phyloP scores from a whole-genome alignment of 2,329 filamentous ascomycete genomes.

The Colletotrichum sp. region DNA sequence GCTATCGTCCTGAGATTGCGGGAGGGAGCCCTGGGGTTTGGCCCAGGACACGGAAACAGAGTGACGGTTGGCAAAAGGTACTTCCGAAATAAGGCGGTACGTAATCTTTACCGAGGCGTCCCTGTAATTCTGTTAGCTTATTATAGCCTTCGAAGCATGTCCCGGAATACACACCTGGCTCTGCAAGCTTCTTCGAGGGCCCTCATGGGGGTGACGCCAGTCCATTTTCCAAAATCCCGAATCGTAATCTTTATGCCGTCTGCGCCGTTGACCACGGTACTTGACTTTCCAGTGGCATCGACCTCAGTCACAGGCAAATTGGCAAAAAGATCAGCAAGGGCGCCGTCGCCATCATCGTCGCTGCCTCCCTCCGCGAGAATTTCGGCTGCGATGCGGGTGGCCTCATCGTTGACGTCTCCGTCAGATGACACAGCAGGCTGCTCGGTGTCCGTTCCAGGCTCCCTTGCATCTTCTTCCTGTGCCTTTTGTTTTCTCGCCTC shows the following conservation, averaged over 20 bases:
- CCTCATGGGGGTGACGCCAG: slow-evolving; percentile 76
- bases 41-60: slow-evolving; percentile 79
- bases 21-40: slow-evolving; percentile 66
- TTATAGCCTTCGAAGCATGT: not conserved
- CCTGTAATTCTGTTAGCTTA: slow-evolving; percentile 43
- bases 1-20: slow-evolving; percentile 35
- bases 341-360: slow-evolving; percentile 58
- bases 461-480: slow-evolving; percentile 33
- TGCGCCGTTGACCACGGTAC: slow-evolving; percentile 57
- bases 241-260: slow-evolving; percentile 65
- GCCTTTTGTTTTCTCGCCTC: slow-evolving; percentile 48
- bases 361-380: slow-evolving; percentile 55
- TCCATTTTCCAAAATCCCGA: slow-evolving; percentile 84
- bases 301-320: slow-evolving; percentile 66
- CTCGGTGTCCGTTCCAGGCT: slow-evolving; percentile 16
- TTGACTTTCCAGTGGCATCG: slow-evolving; percentile 63
- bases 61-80: slow-evolving; percentile 78
- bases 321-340: slow-evolving; percentile 61
- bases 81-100: slow-evolving; percentile 74
- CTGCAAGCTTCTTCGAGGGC: slow-evolving; percentile 88
- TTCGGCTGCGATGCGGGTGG: slow-evolving; percentile 63
- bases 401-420: slow-evolving; percentile 60
- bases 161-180: slow-evolving; percentile 61
- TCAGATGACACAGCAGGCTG: slow-evolving; percentile 33
- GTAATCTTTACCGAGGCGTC: slow-evolving; percentile 72